These are phyloP conservation scores for Myriosclerotinia curreyana DNA, from an alignment of 2,329 filamentous ascomycete genomes.

Conservation along the genomic window DNA sequence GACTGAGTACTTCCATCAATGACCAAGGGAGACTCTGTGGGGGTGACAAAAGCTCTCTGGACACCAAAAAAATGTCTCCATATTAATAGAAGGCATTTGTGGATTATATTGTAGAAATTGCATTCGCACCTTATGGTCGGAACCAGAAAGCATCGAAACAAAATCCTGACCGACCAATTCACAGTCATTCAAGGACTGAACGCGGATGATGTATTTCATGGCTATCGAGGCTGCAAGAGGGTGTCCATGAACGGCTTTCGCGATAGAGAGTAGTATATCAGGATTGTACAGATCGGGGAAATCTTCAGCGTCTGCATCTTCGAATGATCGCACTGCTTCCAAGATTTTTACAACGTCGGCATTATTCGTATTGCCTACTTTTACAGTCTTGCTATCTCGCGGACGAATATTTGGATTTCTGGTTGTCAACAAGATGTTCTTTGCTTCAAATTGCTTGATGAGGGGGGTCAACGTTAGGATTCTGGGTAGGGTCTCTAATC, in stretches of 20 bases:
- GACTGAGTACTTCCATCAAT: too few species aligned
- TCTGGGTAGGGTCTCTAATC: not conserved
- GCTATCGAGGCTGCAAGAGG: constrained; percentile 9
- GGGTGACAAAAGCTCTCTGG: not conserved
- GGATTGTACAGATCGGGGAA: not conserved
- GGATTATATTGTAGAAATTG: not conserved
- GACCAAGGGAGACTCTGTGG: not conserved
- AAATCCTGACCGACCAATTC: not conserved
- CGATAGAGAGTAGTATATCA: not conserved
- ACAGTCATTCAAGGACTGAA: not conserved
- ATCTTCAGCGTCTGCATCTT: not conserved
- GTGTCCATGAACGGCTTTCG: not conserved
- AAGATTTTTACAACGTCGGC: not conserved
- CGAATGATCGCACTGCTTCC: not conserved
- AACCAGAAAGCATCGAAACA: constrained; percentile 1
- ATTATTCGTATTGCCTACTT: not conserved
- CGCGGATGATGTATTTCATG: constrained; percentile 10
- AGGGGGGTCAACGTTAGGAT: too few species aligned
- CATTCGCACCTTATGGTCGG: not conserved
- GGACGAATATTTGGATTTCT: not conserved
- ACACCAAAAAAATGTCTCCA: constrained; percentile 14
- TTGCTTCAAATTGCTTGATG: not conserved
- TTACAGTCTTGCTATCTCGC: not conserved
- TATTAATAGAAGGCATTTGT: not conserved
- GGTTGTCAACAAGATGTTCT: not conserved